A percentile compares a stretch with the other conserved stretches of the same genome.
Conservation (phyloP, 2,329 filamentous ascomycete species). For the Beauveria brongniartii region DNA sequence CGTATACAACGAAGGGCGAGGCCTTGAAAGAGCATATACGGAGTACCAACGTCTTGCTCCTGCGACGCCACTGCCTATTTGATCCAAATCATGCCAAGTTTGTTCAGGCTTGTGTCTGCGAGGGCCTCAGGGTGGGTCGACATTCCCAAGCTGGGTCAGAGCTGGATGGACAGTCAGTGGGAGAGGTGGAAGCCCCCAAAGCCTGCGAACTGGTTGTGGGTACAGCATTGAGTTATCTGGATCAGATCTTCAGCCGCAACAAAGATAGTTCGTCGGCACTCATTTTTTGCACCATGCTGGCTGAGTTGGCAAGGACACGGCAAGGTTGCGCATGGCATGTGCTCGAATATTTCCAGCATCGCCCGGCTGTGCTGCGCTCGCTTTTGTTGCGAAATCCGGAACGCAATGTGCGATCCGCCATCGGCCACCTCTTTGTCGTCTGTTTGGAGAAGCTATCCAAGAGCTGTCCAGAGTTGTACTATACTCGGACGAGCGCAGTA, state of each 20-base stretch:
- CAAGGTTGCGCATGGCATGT: constrained; percentile 49
- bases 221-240: constrained; percentile 57
- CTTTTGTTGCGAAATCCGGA: constrained; percentile 57
- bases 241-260: constrained; percentile 65
- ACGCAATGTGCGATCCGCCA: constrained; percentile 43
- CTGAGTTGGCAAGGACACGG: constrained; percentile 40
- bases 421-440: constrained; percentile 41
- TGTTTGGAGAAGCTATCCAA: constrained; percentile 46
- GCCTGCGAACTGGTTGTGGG: constrained; percentile 44
- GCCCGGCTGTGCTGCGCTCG: constrained; percentile 52
- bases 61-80: constrained; percentile 72
- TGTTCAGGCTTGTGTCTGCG: constrained; percentile 49
- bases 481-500: neutral
- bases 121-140: neutral
- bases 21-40: constrained; percentile 53
- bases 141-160: neutral
- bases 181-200: neutral
- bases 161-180: neutral
- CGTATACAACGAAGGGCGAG: constrained; percentile 31
- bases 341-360: constrained; percentile 51
- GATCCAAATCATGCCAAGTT: constrained; percentile 65
- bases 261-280: constrained; percentile 60
- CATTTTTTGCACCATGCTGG: constrained; percentile 41
- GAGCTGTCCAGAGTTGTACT: constrained; percentile 39
- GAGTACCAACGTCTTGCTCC: constrained; percentile 62